A percentile compares a stretch with the other conserved stretches of the same genome.
These are phyloP conservation scores for Termitomyces sp. DNA, from an alignment of 768 basidiomycete species.

Conservation along the genomic window DNA sequence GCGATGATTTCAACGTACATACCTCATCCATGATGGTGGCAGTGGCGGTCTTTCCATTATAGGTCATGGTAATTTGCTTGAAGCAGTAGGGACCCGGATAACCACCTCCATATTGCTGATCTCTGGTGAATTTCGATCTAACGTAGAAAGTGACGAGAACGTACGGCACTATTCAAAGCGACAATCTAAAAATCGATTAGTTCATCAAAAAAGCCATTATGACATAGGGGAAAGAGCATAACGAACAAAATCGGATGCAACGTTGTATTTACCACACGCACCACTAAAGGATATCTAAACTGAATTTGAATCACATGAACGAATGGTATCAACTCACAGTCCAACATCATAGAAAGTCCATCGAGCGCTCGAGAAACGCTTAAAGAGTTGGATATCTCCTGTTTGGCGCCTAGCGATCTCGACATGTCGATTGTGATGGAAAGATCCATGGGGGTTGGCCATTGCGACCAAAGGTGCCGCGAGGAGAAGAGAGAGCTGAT, in stretches of 20 bases:
- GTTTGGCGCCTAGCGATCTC: constrained; percentile 20
- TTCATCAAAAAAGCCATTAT: not conserved
- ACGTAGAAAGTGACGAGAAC: constrained; percentile 7
- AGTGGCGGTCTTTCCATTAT: constrained; percentile 45
- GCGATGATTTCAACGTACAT: not conserved
- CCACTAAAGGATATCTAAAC: constrained; percentile 12
- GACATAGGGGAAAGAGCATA: not conserved
- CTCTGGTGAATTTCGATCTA: not conserved
- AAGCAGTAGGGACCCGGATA: constrained; percentile 44
- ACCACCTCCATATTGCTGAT: constrained; percentile 51
- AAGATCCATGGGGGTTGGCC: constrained; percentile 21
- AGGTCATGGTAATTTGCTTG: constrained; percentile 55
- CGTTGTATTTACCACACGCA: constrained; percentile 24
- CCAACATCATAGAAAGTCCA: constrained; percentile 28
- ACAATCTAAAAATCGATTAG: constrained; percentile 19
- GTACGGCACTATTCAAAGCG: constrained; percentile 26
- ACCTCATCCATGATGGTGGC: constrained; percentile 66
- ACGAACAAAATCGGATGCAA: constrained; percentile 21
- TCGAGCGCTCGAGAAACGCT: constrained; percentile 16
- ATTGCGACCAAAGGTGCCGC: constrained; percentile 24
- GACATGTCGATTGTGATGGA: constrained; percentile 16
- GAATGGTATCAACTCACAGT: constrained; percentile 15
- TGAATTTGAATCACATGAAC: not conserved
- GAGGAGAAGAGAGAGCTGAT: constrained; percentile 16
- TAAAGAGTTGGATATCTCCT: constrained; percentile 17